Evolutionary conservation across 306 rosid species (phyloP), one percentile per base, ranked within the genome.

Genomic region (Quillaja saponaria): DNA sequence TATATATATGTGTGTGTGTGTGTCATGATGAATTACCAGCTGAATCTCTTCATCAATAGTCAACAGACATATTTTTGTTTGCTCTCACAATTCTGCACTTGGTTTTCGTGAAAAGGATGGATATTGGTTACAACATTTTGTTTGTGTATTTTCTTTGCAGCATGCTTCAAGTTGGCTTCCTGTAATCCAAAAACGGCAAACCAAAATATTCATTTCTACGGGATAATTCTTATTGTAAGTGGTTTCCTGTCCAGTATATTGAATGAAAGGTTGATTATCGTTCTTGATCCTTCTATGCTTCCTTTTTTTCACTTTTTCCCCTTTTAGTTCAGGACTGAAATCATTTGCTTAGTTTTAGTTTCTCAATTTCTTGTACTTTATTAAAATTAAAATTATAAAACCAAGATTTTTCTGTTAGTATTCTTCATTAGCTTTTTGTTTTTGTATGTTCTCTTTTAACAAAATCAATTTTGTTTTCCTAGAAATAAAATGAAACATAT

Each of bases 181-280:
- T 86, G 96, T 74, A 83, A 79, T 82, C 76, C 85, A 67, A 81
- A 80, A 9, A 86, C 95, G 61, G 40, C 87, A 64, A 80, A 49
- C 66, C 96, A 86, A 71, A 86, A 82, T 67, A 84, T 90, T 70
- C 96, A 76, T 58, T 88, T 87, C 41, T 86, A 86, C 6, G 95
- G 91, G 33, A 39, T 78, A 45, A 72, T 90, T 20, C 77, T 86
- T 61, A 74, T 86, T 78, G 96, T 90, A 84, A 86, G 96, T 80
- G 67, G 64, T 72, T 75, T 40, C 35, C 48, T 1, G 13, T 71
- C 51, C 67, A 8, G 64, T 45, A 53, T 37, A 12, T 59, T 40
- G n/a, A 45, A 70, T 58, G 39, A 47, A 65, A 64, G 44, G 35
- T 49, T 55, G 52, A 28, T 9, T 13, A 64, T 20, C 34, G 35